Percentiles rank a stretch among this genome's conserved stretches.
Evolutionary conservation across 768 basidiomycete species (phyloP).

Genomic region (Termitomyces sp.): DNA sequence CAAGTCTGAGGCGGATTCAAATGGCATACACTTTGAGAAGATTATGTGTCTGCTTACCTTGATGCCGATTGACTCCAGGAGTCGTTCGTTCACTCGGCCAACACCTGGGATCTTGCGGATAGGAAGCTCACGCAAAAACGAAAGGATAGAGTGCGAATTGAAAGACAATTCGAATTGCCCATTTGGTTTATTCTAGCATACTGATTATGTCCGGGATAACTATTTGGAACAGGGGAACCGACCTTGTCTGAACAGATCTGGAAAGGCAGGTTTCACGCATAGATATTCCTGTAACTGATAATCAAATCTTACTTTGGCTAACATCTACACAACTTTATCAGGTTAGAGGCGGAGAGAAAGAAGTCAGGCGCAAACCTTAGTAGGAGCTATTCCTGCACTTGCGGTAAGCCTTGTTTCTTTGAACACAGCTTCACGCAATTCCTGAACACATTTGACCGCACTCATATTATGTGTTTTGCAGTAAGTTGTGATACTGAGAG

Average conservation of each 20-base stretch:
- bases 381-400: conserved; percentile 94
- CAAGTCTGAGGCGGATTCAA: conserved; percentile 57
- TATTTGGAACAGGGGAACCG: background rate
- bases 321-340: conserved; percentile 50
- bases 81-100: conserved; percentile 85
- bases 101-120: conserved; percentile 89
- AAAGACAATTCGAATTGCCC: conserved; percentile 83
- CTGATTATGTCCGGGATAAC: background rate
- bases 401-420: conserved; percentile 84
- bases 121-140: conserved; percentile 78
- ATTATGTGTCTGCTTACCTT: conserved; percentile 43
- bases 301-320: conserved; percentile 70
- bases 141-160: conserved; percentile 54
- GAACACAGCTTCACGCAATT: conserved; percentile 72
- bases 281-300: background rate
- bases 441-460: conserved; percentile 70
- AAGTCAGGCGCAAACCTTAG: conserved; percentile 56
- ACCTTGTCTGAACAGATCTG: conserved; percentile 94
- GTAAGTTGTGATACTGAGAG: conserved; percentile 73
- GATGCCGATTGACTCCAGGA: conserved; percentile 84
- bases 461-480: conserved; percentile 64
- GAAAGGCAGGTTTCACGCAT: background rate
- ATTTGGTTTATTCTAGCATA: conserved; percentile 82
- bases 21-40: background rate
- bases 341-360: conserved; percentile 4